A percentile compares a stretch with the other conserved stretches of the same genome.
phyloP scores from a whole-genome alignment of 768 basidiomycete genomes.

The Lactifluus hygrophoroides region DNA sequence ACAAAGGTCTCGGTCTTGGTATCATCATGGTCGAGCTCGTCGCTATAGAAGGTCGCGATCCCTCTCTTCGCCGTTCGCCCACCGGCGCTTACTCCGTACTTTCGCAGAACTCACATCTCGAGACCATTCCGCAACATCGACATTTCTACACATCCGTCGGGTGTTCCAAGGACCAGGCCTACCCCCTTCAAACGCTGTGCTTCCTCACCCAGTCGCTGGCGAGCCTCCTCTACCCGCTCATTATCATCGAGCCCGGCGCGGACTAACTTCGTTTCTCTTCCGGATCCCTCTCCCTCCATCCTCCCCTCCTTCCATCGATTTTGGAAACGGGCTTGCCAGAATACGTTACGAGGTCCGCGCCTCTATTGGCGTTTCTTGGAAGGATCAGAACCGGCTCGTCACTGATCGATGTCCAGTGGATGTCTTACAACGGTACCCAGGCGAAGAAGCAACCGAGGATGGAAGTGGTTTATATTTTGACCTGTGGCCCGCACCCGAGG shows the following conservation, averaged over 20 bases:
- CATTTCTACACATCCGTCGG: slow-evolving; percentile 60
- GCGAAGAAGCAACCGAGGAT: slow-evolving; percentile 12
- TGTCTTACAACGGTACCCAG: slow-evolving; percentile 42
- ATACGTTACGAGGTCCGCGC: slow-evolving; percentile 69
- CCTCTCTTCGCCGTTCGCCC: background rate
- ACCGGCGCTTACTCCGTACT: background rate
- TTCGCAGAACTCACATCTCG: slow-evolving; percentile 60
- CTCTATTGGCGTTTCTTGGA: slow-evolving; percentile 66
- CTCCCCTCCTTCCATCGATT: slow-evolving; percentile 62
- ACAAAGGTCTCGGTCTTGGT: slow-evolving; percentile 62
- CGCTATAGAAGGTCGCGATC: slow-evolving; percentile 53
- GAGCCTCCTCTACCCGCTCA: slow-evolving; percentile 53
- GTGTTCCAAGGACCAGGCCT: slow-evolving; percentile 76
- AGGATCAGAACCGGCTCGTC: slow-evolving; percentile 62
- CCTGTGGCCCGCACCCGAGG: slow-evolving; percentile 40
- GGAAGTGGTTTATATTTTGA: slow-evolving; percentile 24
- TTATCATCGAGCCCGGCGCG: slow-evolving; percentile 67
- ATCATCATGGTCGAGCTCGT: slow-evolving; percentile 72
- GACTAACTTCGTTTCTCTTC: slow-evolving; percentile 72
- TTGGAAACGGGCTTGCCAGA: slow-evolving; percentile 58
- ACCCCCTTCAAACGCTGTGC: slow-evolving; percentile 78
- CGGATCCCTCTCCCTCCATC: slow-evolving; percentile 60
- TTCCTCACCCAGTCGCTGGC: slow-evolving; percentile 48
- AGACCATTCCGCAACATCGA: slow-evolving; percentile 73
- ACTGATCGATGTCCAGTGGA: slow-evolving; percentile 52